These are phyloP conservation scores for Begonia loranthoides DNA, from an alignment of 306 rosid genomes.

Conservation along the genomic window DNA sequence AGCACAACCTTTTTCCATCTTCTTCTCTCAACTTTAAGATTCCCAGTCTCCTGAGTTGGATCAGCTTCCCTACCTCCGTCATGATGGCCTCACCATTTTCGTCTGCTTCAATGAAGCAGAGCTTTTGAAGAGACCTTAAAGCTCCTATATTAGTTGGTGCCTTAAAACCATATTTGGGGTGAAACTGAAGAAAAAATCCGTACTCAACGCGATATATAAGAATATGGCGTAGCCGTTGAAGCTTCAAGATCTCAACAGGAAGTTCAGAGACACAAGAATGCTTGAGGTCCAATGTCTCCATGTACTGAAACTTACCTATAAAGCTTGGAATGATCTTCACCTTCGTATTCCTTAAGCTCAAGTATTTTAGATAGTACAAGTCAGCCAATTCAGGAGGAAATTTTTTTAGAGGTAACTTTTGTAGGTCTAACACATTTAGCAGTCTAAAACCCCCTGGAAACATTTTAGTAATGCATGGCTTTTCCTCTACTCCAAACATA, in stretches of 20 bases:
- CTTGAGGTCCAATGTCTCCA: slow-evolving; percentile 38
- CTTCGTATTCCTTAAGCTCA: slow-evolving; percentile 31
- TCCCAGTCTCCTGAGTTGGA: slow-evolving; percentile 22
- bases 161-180: slow-evolving; percentile 24
- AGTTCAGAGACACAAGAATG: slow-evolving; percentile 24
- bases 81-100: slow-evolving; percentile 12
- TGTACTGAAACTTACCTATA: slow-evolving; percentile 31
- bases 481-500: slow-evolving; percentile 4
- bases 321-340: slow-evolving; percentile 24
- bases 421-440: too few species aligned
- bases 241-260: slow-evolving; percentile 37
- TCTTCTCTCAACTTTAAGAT: slow-evolving; percentile 11
- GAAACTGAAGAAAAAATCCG: slow-evolving; percentile 18
- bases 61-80: slow-evolving; percentile 21
- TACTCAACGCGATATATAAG: slow-evolving; percentile 22
- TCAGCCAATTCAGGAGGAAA: not conserved
- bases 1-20: slow-evolving; percentile 19
- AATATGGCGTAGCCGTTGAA: slow-evolving; percentile 31
- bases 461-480: too few species aligned
- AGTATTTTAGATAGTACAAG: slow-evolving; percentile 19
- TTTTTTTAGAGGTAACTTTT: too few species aligned
- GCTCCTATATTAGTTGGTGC: slow-evolving; percentile 19
- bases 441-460: too few species aligned
- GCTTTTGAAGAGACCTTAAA: slow-evolving; percentile 32
- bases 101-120: slow-evolving; percentile 34